phyloP scores from a whole-genome alignment of 371 early-diverging fungal species.

The Lichtheimia corymbifera region DNA sequence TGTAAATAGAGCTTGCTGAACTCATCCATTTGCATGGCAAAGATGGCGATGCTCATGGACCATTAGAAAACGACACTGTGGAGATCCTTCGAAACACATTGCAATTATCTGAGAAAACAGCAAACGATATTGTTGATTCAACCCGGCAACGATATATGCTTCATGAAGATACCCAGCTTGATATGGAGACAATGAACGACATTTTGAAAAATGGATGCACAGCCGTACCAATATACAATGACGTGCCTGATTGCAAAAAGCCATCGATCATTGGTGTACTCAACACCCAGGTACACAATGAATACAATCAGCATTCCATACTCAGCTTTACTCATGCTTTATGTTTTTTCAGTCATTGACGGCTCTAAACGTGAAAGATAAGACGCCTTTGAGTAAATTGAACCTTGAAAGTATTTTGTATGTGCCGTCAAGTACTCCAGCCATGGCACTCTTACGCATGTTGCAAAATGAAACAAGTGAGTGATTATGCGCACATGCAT shows the following conservation, averaged over 20 bases:
- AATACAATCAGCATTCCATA: background rate
- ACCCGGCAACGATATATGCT: constrained; percentile 50
- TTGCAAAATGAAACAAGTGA: constrained; percentile 9
- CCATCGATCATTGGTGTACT: constrained; percentile 64
- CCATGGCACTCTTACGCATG: constrained; percentile 2
- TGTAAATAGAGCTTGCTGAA: constrained; percentile 66
- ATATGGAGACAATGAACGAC: constrained; percentile 44
- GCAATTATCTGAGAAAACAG: constrained; percentile 58
- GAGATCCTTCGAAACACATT: constrained; percentile 65
- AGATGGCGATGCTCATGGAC: constrained; percentile 44
- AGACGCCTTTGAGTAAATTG: constrained; percentile 53
- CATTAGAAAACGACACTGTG: constrained; percentile 35
- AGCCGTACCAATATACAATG: constrained; percentile 50
- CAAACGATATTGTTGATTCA: background rate
- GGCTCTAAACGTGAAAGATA: constrained; percentile 61
- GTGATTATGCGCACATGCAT: constrained; percentile 14
- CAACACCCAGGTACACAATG: constrained; percentile 57
- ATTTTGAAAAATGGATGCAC: constrained; percentile 66
- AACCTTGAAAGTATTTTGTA: constrained; percentile 56
- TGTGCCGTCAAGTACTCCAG: constrained; percentile 7
- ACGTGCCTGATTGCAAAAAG: background rate
- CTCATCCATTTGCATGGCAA: constrained; percentile 71
- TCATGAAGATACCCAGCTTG: constrained; percentile 46
- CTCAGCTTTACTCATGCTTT: background rate
- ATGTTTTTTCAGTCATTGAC: constrained; percentile 32